A percentile compares a stretch with the other conserved stretches of the same genome.
Evolutionary conservation across 257 asterid genomes (phyloP).

Genomic region (Datura wrightii): DNA sequence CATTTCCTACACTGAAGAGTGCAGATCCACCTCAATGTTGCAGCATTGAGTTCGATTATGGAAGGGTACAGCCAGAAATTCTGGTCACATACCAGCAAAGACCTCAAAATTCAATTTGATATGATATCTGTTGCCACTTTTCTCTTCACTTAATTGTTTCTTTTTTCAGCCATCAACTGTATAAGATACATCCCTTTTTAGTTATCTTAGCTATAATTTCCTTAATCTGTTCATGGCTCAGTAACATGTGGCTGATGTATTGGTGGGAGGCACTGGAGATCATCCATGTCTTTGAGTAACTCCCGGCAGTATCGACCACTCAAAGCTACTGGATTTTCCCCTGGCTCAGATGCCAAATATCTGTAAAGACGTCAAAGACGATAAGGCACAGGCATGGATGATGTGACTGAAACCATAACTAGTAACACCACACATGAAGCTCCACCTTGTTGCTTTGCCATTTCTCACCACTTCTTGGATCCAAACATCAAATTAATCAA

Average conservation of each 20-base stretch:
- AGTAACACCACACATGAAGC: not conserved
- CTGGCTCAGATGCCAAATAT: constrained; percentile 55
- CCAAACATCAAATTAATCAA: not conserved
- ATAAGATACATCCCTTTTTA: constrained; percentile 50
- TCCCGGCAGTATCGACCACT: constrained; percentile 76
- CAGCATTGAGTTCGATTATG: not conserved
- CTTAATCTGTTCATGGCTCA: constrained; percentile 70
- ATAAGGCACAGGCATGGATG: not conserved
- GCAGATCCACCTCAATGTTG: constrained; percentile 34
- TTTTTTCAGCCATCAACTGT: not conserved
- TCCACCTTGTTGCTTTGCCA: not conserved
- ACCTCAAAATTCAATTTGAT: constrained; percentile 21
- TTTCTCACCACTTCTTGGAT: not conserved
- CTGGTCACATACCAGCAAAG: constrained; percentile 18
- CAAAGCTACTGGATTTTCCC: constrained; percentile 65
- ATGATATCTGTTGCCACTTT: not conserved
- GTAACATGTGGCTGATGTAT: constrained; percentile 84
- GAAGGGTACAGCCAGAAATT: constrained; percentile 20
- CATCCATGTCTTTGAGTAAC: constrained; percentile 71
- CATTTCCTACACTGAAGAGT: not conserved
- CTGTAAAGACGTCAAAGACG: not conserved
- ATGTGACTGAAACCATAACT: not conserved
- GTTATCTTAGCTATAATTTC: constrained; percentile 78
- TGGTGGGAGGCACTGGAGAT: constrained; percentile 80
- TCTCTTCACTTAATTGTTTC: not conserved